Percentiles rank a stretch among this genome's conserved stretches.
Conservation (phyloP, 225 moss, liverwort and hornwort species). For the Rhytidiadelphus loreus region DNA sequence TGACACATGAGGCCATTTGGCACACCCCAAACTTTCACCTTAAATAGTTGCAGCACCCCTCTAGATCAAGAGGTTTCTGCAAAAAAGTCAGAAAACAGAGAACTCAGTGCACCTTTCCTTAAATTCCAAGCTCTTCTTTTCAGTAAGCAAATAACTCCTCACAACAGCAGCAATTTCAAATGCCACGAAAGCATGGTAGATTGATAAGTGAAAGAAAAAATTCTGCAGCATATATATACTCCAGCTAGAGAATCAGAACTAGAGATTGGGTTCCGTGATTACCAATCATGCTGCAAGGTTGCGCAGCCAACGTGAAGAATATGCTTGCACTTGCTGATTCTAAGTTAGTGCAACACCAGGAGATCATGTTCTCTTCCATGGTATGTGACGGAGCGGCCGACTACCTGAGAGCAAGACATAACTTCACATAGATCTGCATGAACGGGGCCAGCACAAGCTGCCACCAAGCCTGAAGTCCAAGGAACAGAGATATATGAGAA, state of each 20-base stretch:
- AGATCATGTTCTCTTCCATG: background rate
- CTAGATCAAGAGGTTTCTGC: background rate
- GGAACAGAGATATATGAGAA: background rate
- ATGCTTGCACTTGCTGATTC: background rate
- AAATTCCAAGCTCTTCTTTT: background rate
- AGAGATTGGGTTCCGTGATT: background rate
- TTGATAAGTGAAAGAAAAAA: background rate
- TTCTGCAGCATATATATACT: background rate
- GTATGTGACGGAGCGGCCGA: background rate
- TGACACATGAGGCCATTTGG: background rate
- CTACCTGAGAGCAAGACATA: background rate
- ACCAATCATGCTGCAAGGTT: background rate
- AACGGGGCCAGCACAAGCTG: background rate
- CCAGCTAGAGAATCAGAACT: background rate
- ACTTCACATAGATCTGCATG: background rate
- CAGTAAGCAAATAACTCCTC: background rate
- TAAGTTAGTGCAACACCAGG: background rate
- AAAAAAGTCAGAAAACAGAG: background rate
- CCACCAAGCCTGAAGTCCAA: background rate
- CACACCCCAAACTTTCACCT: background rate
- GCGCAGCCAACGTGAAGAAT: background rate
- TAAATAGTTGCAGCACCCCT: background rate
- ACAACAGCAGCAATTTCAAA: background rate
- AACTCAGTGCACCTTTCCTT: background rate
- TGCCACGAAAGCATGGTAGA: too few relatives aligned